Evolutionary conservation across 2,329 filamentous ascomycete species (phyloP).

Genomic region (Exophiala sp.): DNA sequence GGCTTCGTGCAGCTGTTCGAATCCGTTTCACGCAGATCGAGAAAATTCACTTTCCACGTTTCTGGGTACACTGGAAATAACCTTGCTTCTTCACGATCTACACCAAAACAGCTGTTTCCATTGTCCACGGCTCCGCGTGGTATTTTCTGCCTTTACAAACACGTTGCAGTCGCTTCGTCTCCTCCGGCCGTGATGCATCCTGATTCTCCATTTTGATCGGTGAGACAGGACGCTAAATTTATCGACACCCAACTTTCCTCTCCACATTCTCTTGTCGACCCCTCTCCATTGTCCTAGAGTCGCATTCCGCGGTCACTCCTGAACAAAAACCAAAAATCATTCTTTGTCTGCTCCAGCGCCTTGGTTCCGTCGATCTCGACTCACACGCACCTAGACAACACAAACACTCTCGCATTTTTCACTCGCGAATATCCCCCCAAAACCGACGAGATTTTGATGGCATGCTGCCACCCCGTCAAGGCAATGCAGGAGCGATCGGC

Average conservation of each 20-base stretch:
- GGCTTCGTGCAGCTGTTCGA: too few relatives aligned
- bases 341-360: background rate
- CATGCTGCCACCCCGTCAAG: background rate
- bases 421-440: background rate
- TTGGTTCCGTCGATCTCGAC: too few relatives aligned
- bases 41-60: too few relatives aligned
- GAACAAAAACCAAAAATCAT: background rate
- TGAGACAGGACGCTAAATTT: slow-evolving; percentile 1
- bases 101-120: too few relatives aligned
- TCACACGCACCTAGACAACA: background rate
- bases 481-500: slow-evolving; percentile 10
- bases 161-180: too few relatives aligned
- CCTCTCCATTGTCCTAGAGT: background rate
- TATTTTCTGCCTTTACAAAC: too few relatives aligned
- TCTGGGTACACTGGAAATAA: too few relatives aligned
- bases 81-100: too few relatives aligned
- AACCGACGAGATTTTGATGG: background rate
- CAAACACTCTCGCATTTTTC: background rate
- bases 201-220: background rate
- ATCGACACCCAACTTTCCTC: background rate
- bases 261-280: background rate
- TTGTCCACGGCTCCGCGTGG: too few relatives aligned
- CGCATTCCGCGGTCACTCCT: background rate
- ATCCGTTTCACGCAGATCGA: too few relatives aligned
- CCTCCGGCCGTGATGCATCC: background rate